Conservation (phyloP, 495 filamentous ascomycete genomes). For the Tuber aestivum region DNA sequence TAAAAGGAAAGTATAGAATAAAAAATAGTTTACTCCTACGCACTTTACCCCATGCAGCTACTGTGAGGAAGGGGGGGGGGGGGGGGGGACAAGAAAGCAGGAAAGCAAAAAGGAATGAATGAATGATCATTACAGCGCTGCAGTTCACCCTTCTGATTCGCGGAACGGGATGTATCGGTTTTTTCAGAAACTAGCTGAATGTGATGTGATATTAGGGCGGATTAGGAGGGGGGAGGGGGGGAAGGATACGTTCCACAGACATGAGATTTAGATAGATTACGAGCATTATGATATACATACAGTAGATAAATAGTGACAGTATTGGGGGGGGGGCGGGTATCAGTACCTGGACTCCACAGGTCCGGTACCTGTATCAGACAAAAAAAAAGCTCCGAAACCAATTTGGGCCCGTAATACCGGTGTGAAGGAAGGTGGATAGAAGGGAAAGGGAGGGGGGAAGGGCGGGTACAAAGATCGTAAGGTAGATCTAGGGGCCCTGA, state of each 20-base stretch:
- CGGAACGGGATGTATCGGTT: neutral
- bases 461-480: neutral
- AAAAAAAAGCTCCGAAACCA: neutral
- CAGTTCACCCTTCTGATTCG: neutral
- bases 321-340: neutral
- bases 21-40: neutral
- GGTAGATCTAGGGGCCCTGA: neutral
- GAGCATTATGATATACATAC: neutral
- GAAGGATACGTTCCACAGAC: neutral
- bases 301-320: neutral
- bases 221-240: neutral
- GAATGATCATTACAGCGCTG: neutral
- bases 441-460: neutral
- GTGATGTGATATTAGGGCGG: neutral
- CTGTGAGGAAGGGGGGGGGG: neutral
- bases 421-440: neutral
- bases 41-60: conserved; percentile 3
- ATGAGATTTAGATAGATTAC: neutral
- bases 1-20: neutral
- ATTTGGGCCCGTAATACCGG: neutral
- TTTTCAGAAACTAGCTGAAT: conserved; percentile 5
- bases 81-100: neutral
- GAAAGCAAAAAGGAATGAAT: neutral
- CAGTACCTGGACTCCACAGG: neutral
- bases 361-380: neutral